These are phyloP conservation scores for Xylariaceae sp. DNA, from an alignment of 2,329 filamentous ascomycete genomes.

Conservation along the genomic window DNA sequence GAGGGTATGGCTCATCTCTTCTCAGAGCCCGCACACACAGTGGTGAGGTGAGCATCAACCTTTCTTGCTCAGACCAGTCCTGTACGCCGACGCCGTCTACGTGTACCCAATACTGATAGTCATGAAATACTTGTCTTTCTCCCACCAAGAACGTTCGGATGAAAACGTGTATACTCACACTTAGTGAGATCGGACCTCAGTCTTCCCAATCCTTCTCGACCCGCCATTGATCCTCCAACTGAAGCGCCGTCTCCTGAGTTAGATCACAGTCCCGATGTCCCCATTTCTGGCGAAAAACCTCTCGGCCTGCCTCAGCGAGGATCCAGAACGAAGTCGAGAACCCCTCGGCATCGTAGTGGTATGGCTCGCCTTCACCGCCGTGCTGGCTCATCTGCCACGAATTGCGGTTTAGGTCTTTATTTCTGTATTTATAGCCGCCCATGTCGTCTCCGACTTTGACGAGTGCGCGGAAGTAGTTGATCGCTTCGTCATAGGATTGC, in stretches of 20 bases:
- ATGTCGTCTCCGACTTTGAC: constrained; percentile 29
- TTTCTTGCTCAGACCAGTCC: too few relatives aligned
- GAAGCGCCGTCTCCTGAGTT: constrained; percentile 24
- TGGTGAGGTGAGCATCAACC: too few relatives aligned
- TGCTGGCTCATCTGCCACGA: constrained; percentile 50
- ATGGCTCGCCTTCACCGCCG: constrained; percentile 51
- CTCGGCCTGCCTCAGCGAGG: constrained; percentile 42
- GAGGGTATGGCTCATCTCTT: too few relatives aligned
- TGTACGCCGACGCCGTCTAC: too few relatives aligned
- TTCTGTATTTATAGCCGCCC: constrained; percentile 27
- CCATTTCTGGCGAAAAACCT: constrained; percentile 33
- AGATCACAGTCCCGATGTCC: constrained; percentile 27
- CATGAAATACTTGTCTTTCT: too few relatives aligned
- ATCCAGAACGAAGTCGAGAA: constrained; percentile 42
- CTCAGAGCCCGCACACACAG: too few relatives aligned
- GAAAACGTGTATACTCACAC: too few relatives aligned
- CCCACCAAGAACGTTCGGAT: too few relatives aligned
- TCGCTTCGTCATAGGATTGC: constrained; percentile 18
- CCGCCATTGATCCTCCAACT: constrained; percentile 26
- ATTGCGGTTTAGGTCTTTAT: constrained; percentile 36
- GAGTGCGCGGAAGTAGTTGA: constrained; percentile 29
- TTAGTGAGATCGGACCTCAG: too few relatives aligned
- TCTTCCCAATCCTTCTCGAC: constrained; percentile 29
- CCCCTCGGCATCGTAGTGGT: constrained; percentile 46
- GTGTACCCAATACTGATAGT: too few relatives aligned